Evolutionary conservation across 208 protist species (phyloP).

Genomic region (Trypanosomatidae sp.): DNA sequence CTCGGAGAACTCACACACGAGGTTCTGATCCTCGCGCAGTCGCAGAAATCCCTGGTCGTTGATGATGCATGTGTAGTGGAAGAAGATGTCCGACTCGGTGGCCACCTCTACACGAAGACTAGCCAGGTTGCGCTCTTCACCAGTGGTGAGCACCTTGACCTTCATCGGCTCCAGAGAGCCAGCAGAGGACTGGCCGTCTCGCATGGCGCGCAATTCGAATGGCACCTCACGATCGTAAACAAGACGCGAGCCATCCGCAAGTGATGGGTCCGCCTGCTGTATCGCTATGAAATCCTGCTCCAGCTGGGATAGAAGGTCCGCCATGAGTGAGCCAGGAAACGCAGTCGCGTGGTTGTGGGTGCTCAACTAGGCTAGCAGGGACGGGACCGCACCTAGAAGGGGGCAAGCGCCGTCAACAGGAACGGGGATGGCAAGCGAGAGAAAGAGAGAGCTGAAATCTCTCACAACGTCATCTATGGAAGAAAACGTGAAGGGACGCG

Average conservation of each 20-base stretch:
- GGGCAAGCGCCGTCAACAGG: no score
- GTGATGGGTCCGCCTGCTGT: conserved; percentile 90
- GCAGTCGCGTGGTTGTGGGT: not conserved
- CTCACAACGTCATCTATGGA: not conserved
- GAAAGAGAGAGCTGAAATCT: not conserved
- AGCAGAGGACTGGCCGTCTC: conserved; percentile 55
- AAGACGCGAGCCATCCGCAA: conserved; percentile 84
- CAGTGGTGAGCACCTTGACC: conserved; percentile 91
- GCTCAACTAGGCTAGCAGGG: not conserved
- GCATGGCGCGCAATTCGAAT: conserved; percentile 86
- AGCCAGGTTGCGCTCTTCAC: conserved; percentile 73
- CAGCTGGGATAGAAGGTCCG: conserved; percentile 78
- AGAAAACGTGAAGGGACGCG: not conserved
- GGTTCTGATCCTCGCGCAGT: conserved; percentile 90
- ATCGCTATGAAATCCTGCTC: conserved; percentile 92
- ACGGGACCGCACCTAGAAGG: not conserved
- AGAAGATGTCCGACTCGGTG: conserved; percentile 94
- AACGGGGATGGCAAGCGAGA: no score
- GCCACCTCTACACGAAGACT: conserved; percentile 87
- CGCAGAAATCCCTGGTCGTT: conserved; percentile 83
- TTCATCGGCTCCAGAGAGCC: conserved; percentile 90
- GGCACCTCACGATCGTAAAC: conserved; percentile 94
- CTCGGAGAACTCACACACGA: conserved; percentile 93
- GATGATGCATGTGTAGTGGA: conserved; percentile 92
- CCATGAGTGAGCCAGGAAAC: conserved; percentile 29